Base-by-base conservation (phyloP, 441 rosid species). In the Lepidium campestre region DNA sequence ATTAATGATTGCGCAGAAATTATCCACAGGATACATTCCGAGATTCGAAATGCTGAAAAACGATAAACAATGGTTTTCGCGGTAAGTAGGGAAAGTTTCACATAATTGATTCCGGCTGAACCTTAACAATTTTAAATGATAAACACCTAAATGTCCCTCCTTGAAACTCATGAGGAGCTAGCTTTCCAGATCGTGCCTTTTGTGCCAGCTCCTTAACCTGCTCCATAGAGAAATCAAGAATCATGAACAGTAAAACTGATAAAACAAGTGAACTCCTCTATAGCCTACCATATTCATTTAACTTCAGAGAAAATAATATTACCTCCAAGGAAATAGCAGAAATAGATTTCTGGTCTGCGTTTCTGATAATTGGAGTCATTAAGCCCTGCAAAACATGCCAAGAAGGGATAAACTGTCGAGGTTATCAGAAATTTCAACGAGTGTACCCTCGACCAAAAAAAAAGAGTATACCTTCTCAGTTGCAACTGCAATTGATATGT, bases 11-110 rank as follows among this genome's bases (percentile, higher is more conserved):
- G 98, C 99, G 57, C 88, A 79, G 74, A 94, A 91, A 17, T 82
- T 78, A 78, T 91, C 96, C 57, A 94, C 91, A 9, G 98, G 99
- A 84, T 83, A 94, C 98, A 94, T 91, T 78, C 99, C 99, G 17
- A 94, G 86, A 79, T 94, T 94, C 60, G 99, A 94, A 83, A 94
- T 91, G 85, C 98, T 94, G 86, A 81, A 40, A 74, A 56, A 80
- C 53, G 27, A 67, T 73, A 20, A 65, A 17, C 34, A 65, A 56
- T 4, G 50, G 58, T 15, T 52, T 44, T 57, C 31, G 67, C 19
- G 12, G 36, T 75, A 71, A 35, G 67, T 34, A 67, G 29, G 62
- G n/a, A 14, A 39, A 40, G 12, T 53, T 68, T 22, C 40, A 67
- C 49, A 23, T 12, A 32, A 31, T 17, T 27, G 4, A 10, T 19